phyloP scores from a whole-genome alignment of 768 basidiomycete genomes.

The Coprinellus micaceus region DNA sequence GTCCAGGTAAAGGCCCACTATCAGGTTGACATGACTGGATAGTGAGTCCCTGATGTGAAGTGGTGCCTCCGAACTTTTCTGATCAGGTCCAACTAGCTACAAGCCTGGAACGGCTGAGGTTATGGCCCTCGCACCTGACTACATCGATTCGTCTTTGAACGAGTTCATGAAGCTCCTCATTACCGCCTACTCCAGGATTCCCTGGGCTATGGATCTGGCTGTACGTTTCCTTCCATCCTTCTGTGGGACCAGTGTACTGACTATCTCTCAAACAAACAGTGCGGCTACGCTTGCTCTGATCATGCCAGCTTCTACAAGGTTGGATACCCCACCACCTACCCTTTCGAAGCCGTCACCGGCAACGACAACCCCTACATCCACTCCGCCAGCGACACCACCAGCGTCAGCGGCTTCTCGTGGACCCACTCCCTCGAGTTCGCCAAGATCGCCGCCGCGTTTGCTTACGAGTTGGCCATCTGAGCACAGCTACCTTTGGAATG shows the following conservation, averaged over 20 bases:
- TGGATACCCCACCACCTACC: slow-evolving; percentile 39
- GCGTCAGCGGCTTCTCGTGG: slow-evolving; percentile 45
- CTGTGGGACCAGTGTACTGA: neutral
- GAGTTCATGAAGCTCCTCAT: slow-evolving; percentile 42
- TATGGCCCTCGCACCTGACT: slow-evolving; percentile 38
- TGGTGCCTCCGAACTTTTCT: too few species aligned
- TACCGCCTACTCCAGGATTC: slow-evolving; percentile 32
- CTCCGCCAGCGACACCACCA: slow-evolving; percentile 42
- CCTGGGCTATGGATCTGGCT: slow-evolving; percentile 33
- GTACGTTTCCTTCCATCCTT: slow-evolving; percentile 23
- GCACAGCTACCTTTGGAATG: too few species aligned
- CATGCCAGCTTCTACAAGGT: slow-evolving; percentile 44
- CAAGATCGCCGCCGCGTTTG: slow-evolving; percentile 56
- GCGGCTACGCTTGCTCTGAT: slow-evolving; percentile 42
- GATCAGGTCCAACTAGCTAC: slow-evolving; percentile 30
- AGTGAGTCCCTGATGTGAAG: slow-evolving; percentile 29
- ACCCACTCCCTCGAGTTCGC: slow-evolving; percentile 55
- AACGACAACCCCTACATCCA: slow-evolving; percentile 44
- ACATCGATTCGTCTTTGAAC: slow-evolving; percentile 38
- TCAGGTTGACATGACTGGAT: slow-evolving; percentile 40
- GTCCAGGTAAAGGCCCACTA: slow-evolving; percentile 48
- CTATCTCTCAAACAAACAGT: slow-evolving; percentile 18
- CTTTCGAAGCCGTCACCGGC: slow-evolving; percentile 40
- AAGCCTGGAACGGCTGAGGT: slow-evolving; percentile 42
- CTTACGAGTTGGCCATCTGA: slow-evolving; percentile 44